Evolutionary conservation across 1,139 yeast genomes (phyloP).

Genomic region (Pichia terricola): DNA sequence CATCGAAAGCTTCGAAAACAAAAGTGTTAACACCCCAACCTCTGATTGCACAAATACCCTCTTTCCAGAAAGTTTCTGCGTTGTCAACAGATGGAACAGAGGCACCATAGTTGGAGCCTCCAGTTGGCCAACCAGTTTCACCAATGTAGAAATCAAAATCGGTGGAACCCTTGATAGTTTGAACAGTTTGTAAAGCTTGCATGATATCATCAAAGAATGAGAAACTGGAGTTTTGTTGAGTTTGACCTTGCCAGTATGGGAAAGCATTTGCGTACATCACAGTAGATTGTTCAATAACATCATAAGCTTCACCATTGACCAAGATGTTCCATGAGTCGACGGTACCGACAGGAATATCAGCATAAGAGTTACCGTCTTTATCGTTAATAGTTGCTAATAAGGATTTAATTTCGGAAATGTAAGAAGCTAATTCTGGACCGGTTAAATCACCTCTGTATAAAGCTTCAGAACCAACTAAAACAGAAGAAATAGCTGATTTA

Average conservation of each 20-base stretch:
- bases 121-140: slow-evolving; percentile 98
- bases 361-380: slow-evolving; percentile 70
- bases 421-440: slow-evolving; percentile 55
- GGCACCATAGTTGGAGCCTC: slow-evolving; percentile 62
- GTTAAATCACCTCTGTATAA: slow-evolving; percentile 77
- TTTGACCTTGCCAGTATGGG: slow-evolving; percentile 98
- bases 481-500: slow-evolving; percentile 54
- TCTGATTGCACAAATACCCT: slow-evolving; percentile 85
- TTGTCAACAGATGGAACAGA: slow-evolving; percentile 61
- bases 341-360: slow-evolving; percentile 71
- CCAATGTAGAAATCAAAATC: slow-evolving; percentile 91
- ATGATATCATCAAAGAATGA: slow-evolving; percentile 92
- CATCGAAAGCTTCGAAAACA: slow-evolving; percentile 91
- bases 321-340: slow-evolving; percentile 94
- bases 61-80: slow-evolving; percentile 75
- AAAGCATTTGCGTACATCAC: slow-evolving; percentile 87
- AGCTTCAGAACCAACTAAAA: slow-evolving; percentile 89
- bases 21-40: slow-evolving; percentile 92
- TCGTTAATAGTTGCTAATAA: slow-evolving; percentile 55
- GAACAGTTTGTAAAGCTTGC: slow-evolving; percentile 88
- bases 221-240: slow-evolving; percentile 68
- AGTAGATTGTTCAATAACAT: slow-evolving; percentile 74
- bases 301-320: slow-evolving; percentile 63
- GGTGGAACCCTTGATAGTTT: slow-evolving; percentile 74
- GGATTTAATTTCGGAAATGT: slow-evolving; percentile 49